phyloP scores from a whole-genome alignment of 108 stramenopile genomes.

The Cyclotella cryptica region DNA sequence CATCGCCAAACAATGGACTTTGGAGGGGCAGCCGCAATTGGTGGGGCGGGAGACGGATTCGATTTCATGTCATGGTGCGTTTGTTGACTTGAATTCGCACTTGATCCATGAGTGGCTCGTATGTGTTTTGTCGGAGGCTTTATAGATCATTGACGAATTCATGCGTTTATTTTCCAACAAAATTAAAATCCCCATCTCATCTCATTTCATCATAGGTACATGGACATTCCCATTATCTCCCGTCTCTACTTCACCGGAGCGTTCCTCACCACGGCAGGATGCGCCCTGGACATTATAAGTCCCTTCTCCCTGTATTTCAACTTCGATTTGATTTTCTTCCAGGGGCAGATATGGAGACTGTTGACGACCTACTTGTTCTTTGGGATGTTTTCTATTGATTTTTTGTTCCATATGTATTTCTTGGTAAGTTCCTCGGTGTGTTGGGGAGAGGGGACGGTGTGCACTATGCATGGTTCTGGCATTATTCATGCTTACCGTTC shows the following conservation, averaged over 20 bases:
- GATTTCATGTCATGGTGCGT: slow-evolving; percentile 78
- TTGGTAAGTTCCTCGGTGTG: slow-evolving; percentile 54
- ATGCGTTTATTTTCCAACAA: neutral
- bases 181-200: neutral
- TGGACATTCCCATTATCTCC: slow-evolving; percentile 94
- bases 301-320: slow-evolving; percentile 95
- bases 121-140: too few species aligned
- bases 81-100: neutral
- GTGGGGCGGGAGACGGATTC: slow-evolving; percentile 55
- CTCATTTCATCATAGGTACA: slow-evolving; percentile 76
- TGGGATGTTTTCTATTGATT: slow-evolving; percentile 95
- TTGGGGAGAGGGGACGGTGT: neutral
- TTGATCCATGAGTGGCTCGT: neutral
- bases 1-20: slow-evolving; percentile 54
- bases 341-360: slow-evolving; percentile 97
- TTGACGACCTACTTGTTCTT: slow-evolving; percentile 97
- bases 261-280: slow-evolving; percentile 94
- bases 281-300: slow-evolving; percentile 89
- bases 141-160: too few species aligned
- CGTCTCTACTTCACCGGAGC: slow-evolving; percentile 95
- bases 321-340: slow-evolving; percentile 83
- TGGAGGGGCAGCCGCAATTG: slow-evolving; percentile 48
- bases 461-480: too few species aligned
- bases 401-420: slow-evolving; percentile 99
- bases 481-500: too few species aligned